phyloP scores from a whole-genome alignment of 225 moss, liverwort and hornwort genomes.

The Marchantia paleacea region DNA sequence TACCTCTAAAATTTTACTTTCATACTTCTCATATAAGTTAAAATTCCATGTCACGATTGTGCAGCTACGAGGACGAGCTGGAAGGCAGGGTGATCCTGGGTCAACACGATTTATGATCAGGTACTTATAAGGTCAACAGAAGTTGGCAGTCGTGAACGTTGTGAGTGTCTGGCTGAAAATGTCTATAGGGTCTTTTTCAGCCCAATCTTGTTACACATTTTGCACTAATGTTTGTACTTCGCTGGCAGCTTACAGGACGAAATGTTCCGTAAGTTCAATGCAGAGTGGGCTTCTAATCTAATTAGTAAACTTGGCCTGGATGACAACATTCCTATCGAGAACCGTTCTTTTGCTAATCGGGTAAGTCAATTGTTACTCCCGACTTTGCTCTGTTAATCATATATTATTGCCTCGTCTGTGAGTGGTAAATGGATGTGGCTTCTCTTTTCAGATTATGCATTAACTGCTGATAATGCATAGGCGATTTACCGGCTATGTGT shows the following conservation, averaged over 20 bases:
- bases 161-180: neutral
- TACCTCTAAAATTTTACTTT: no score
- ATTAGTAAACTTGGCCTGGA: constrained; percentile 85
- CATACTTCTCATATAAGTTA: neutral
- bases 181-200: neutral
- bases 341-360: constrained; percentile 72
- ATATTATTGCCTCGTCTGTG: neutral
- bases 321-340: constrained; percentile 85
- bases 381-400: constrained; percentile 28
- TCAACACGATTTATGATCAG: constrained; percentile 99
- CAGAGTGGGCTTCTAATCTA: constrained; percentile 88
- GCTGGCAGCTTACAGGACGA: constrained; percentile 76
- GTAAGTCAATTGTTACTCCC: constrained; percentile 14
- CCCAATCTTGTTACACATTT: neutral
- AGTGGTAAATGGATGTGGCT: neutral
- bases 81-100: constrained; percentile 97
- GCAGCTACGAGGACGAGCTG: constrained; percentile 71
- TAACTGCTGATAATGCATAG: neutral
- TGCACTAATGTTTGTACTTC: neutral
- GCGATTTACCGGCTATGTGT: neutral
- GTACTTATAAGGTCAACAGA: constrained; percentile 7
- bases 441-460: neutral
- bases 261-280: constrained; percentile 98
- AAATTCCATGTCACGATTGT: neutral
- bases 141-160: neutral